Percentiles rank a stretch among this genome's conserved stretches.
These are phyloP conservation scores for Mortierella sp. DNA, from an alignment of 371 early-diverging fungal species.

Conservation along the genomic window DNA sequence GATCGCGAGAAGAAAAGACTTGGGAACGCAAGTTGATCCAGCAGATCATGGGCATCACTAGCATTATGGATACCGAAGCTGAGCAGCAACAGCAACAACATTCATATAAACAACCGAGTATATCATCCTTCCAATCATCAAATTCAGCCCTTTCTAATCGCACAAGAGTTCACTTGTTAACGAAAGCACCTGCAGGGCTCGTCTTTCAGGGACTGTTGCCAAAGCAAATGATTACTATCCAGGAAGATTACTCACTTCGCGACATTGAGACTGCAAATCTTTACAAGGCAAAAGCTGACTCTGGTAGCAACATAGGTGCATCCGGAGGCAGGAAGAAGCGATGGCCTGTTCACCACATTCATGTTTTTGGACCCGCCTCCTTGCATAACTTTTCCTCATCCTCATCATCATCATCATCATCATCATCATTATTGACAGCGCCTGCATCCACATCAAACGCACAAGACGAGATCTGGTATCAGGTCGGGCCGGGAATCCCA, in stretches of 20 bases:
- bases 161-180: conserved; percentile 29
- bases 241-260: conserved; percentile 26
- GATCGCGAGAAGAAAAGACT: conserved; percentile 8
- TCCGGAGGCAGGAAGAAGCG: conserved; percentile 11
- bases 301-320: not conserved
- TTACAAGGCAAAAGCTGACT: not conserved
- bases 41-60: conserved; percentile 33
- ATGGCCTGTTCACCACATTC: conserved; percentile 45
- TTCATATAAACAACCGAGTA: not conserved
- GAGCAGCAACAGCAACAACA: not conserved
- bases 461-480: conserved; percentile 41
- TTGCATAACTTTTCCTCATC: not conserved
- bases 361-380: conserved; percentile 19
- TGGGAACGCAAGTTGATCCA: conserved; percentile 42
- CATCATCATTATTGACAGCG: not conserved
- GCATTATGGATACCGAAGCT: not conserved
- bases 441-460: not conserved
- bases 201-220: conserved; percentile 37
- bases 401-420: not conserved
- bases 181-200: conserved; percentile 24
- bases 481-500: conserved; percentile 40
- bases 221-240: conserved; percentile 24
- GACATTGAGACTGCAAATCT: not conserved
- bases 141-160: conserved; percentile 3
- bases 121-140: not conserved